Evolutionary conservation across 768 basidiomycete genomes (phyloP), one percentile per base, ranked within the genome.

Genomic region (Mycena vitilis): DNA sequence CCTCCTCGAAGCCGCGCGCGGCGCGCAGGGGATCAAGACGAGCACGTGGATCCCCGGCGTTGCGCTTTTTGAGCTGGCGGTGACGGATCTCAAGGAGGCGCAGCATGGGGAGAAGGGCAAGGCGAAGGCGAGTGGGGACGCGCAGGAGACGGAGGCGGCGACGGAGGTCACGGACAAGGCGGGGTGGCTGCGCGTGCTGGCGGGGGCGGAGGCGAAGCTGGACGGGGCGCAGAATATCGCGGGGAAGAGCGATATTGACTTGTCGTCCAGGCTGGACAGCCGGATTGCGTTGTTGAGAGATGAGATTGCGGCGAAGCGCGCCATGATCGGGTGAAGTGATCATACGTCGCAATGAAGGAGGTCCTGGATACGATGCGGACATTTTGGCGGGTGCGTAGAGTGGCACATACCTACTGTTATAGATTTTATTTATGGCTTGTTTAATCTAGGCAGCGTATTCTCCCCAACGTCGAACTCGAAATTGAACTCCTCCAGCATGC

Each of bases 21-120:
- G 75, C 9, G 78, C 82, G 13, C 82, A 85, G 36, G 60, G 76
- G 34, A 76, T 86, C 42, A 79, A 82, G n/a, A 81, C 85, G 38
- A 89, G 85, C 69, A 89, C 86, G 0, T 94, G 93, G 93, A 85
- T 93, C 6, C 83, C 81, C 1, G 88, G 90, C 4, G 83, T 93
- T 4, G 85, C 91, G 16, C 80, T 85, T 74, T 92, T 93, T 64
- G 93, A 94, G 77, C 78, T 89, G 15, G 89, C 91, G 0, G 90
- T 92, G 42, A 73, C 91, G n/a, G 89, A 91, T 65, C 78, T 94
- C 73, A 88, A 87, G 77, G 87, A 90, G 69, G 81, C 81, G 8
- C 40, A 40, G 84, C 86, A 0, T 75, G 63, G 30, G 48, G 73
- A 49, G 54, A 65, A 60, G 25, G 59, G 71, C 47, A 64, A 57